phyloP scores from a whole-genome alignment of 768 basidiomycete genomes.

The Termitomyces sp. region DNA sequence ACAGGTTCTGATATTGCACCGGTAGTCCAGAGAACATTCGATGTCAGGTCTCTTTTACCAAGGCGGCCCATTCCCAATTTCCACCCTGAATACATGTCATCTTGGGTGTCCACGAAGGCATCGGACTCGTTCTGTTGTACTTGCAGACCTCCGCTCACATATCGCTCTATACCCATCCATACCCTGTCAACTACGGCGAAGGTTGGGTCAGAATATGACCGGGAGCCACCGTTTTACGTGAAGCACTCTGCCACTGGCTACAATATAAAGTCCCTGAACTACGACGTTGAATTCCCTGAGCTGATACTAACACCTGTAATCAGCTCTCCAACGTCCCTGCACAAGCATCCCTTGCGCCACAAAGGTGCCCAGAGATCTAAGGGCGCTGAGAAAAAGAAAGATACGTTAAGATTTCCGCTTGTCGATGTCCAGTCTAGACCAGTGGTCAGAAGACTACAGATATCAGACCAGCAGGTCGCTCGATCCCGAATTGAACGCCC shows the following conservation, averaged over 20 bases:
- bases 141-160: background rate
- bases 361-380: background rate
- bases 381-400: too few relatives aligned
- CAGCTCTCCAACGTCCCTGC: background rate
- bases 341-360: background rate
- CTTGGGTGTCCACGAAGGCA: background rate
- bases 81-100: too few relatives aligned
- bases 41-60: background rate
- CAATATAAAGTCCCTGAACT: background rate
- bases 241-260: background rate
- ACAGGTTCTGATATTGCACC: background rate
- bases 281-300: background rate
- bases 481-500: background rate
- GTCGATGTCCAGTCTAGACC: background rate
- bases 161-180: background rate
- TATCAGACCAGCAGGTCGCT: slow-evolving; percentile 3
- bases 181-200: too few relatives aligned
- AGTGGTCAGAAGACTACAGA: background rate
- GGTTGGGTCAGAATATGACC: too few relatives aligned
- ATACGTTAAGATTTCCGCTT: background rate
- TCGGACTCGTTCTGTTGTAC: background rate
- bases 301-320: background rate
- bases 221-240: background rate
- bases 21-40: background rate
- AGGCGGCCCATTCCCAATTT: background rate